These are phyloP conservation scores for Vaccinium vitisidaea DNA, from an alignment of 148 eudicot species.

Conservation along the genomic window DNA sequence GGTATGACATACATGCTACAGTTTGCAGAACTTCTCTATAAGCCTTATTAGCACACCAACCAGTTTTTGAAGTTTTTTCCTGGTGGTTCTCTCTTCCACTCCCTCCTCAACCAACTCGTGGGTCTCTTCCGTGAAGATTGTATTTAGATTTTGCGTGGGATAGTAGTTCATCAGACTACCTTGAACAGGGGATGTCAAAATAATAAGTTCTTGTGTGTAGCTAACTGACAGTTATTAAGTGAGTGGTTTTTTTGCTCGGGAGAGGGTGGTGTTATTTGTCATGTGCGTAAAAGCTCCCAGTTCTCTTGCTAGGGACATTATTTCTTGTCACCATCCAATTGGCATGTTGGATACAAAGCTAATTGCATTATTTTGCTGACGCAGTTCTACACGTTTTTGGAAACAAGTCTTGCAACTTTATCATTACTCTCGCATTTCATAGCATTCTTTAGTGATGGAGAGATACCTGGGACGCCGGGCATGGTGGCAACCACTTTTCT, in stretches of 20 bases:
- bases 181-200: background rate
- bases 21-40: background rate
- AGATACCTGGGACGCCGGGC: slow-evolving; percentile 86
- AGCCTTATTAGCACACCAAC: background rate
- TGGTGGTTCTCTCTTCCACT: background rate
- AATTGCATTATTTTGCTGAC: slow-evolving; percentile 23
- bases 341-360: background rate
- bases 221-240: background rate
- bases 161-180: background rate
- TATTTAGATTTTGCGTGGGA: background rate
- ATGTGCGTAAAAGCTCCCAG: background rate
- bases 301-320: slow-evolving; percentile 2
- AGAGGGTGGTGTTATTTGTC: background rate
- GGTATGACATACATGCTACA: background rate
- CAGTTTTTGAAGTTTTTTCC: background rate
- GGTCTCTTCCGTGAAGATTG: background rate
- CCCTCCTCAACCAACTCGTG: background rate
- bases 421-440: slow-evolving; percentile 80
- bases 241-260: background rate
- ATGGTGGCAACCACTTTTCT: slow-evolving; percentile 92
- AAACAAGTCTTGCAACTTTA: slow-evolving; percentile 76
- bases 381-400: slow-evolving; percentile 97
- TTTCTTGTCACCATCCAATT: slow-evolving; percentile 4
- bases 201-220: background rate
- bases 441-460: slow-evolving; percentile 89